phyloP scores from a whole-genome alignment of 495 filamentous ascomycete genomes.

The Podospora bellae-mahoneyi region DNA sequence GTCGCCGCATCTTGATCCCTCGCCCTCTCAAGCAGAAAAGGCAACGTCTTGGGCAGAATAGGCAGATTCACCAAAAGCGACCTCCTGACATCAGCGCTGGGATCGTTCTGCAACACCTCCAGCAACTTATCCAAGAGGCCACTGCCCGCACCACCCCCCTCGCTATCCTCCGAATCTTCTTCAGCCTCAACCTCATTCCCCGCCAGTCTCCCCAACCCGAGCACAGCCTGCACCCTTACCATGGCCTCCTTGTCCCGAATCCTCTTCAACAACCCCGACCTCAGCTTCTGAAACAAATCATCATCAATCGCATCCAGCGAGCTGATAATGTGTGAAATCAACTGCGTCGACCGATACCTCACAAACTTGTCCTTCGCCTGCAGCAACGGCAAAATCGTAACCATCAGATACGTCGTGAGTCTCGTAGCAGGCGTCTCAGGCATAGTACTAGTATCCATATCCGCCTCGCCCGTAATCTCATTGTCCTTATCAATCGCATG shows the following conservation, averaged over 20 bases:
- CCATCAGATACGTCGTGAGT: conserved; percentile 67
- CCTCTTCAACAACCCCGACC: conserved; percentile 71
- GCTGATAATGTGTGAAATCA: conserved; percentile 82
- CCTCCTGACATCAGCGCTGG: conserved; percentile 86
- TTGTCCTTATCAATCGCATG: conserved; percentile 80
- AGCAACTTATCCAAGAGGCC: conserved; percentile 78
- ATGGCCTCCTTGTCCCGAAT: conserved; percentile 90
- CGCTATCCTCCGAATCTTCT: conserved; percentile 62
- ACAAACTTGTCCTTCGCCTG: conserved; percentile 86
- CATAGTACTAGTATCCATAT: conserved; percentile 58
- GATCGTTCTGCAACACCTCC: conserved; percentile 89
- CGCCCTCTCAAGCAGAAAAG: conserved; percentile 86
- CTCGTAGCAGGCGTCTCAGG: conserved; percentile 78
- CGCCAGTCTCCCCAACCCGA: conserved; percentile 79
- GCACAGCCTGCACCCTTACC: conserved; percentile 89
- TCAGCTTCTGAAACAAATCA: conserved; percentile 77
- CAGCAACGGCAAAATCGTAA: conserved; percentile 65
- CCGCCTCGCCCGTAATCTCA: conserved; percentile 47
- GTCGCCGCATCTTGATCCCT: conserved; percentile 83
- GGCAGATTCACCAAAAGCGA: conserved; percentile 86
- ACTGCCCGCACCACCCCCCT: conserved; percentile 51
- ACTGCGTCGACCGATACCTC: conserved; percentile 83
- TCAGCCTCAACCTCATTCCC: conserved; percentile 76
- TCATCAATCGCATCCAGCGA: conserved; percentile 87
- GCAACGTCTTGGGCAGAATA: conserved; percentile 74